Conservation (phyloP, 2,329 filamentous ascomycete species). For the Ceratocystis harringtonii region DNA sequence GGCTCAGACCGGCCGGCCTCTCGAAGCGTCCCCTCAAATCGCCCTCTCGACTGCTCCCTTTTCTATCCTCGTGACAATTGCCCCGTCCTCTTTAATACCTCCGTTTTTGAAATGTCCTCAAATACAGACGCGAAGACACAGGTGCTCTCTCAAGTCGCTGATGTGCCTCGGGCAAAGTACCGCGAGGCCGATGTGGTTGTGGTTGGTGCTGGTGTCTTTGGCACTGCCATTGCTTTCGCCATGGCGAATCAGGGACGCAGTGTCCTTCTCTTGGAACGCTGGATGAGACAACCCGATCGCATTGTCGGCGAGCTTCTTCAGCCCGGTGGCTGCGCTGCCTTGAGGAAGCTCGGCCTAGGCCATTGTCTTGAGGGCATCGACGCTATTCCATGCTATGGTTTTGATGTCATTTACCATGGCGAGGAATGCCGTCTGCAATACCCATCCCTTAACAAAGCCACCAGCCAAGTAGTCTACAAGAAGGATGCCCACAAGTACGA, state of each 20-base stretch:
- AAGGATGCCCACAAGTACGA: conserved; percentile 22
- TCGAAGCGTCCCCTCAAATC: neutral
- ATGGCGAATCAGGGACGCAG: conserved; percentile 80
- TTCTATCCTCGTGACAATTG: neutral
- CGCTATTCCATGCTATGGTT: conserved; percentile 65
- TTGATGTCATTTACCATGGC: conserved; percentile 72
- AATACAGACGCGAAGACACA: neutral
- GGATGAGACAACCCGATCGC: conserved; percentile 80
- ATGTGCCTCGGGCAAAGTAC: conserved; percentile 24
- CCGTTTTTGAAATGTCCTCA: neutral
- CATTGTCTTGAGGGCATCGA: conserved; percentile 84
- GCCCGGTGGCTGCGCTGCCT: conserved; percentile 70
- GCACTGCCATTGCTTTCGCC: conserved; percentile 71
- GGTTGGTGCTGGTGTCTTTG: conserved; percentile 79
- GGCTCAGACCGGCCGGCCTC: neutral
- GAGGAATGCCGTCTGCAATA: conserved; percentile 64
- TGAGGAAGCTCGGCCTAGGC: conserved; percentile 64
- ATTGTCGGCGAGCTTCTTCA: conserved; percentile 94
- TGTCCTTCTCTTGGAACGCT: conserved; percentile 78
- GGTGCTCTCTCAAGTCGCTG: conserved; percentile 6
- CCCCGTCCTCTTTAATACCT: neutral
- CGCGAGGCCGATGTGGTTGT: conserved; percentile 73
- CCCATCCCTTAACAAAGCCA: conserved; percentile 42
- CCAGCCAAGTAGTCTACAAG: conserved; percentile 28
- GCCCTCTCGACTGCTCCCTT: neutral